phyloP scores from a whole-genome alignment of 805 yeast genomes.

The Allodekkera sacchari region DNA sequence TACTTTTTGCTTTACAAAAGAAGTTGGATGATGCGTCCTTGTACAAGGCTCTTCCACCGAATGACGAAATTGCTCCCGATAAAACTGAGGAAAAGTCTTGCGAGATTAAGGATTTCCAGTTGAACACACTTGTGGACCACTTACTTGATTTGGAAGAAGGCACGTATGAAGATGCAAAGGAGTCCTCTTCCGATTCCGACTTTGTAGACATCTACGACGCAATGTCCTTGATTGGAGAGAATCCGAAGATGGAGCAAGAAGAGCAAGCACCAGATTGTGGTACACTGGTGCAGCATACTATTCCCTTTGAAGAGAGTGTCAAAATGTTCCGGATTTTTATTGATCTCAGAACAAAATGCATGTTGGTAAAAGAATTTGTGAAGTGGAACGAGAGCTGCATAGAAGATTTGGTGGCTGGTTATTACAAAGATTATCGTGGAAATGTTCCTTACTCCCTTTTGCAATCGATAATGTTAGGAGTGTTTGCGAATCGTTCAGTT shows the following conservation, averaged over 20 bases:
- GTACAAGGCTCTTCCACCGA: too few relatives aligned
- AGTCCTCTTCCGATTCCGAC: constrained; percentile 1
- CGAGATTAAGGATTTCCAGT: too few relatives aligned
- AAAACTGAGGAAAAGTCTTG: constrained; percentile 3
- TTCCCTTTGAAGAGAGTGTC: too few relatives aligned
- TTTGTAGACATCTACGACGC: constrained; percentile 8
- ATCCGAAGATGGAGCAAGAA: constrained; percentile 1
- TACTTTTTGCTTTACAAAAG: too few relatives aligned
- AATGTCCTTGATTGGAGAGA: constrained; percentile 5
- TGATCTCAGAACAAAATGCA: constrained; percentile 13
- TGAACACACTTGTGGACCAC: too few relatives aligned
- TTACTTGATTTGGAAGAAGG: too few relatives aligned
- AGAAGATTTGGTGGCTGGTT: constrained; percentile 9
- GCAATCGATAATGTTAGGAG: constrained; percentile 19
- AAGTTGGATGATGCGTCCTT: too few relatives aligned
- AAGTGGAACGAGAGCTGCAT: constrained; percentile 9
- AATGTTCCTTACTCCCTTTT: constrained; percentile 17
- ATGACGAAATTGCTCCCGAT: background rate
- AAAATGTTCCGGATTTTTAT: too few relatives aligned
- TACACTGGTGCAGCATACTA: too few relatives aligned
- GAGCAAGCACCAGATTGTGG: too few relatives aligned
- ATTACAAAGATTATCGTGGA: constrained; percentile 14
- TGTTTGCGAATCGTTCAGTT: constrained; percentile 8
- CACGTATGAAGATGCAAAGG: background rate
- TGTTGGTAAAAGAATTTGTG: constrained; percentile 12